Evolutionary conservation across 2,329 filamentous ascomycete species (phyloP).

Genomic region (Sclerotinia trifoliorum): DNA sequence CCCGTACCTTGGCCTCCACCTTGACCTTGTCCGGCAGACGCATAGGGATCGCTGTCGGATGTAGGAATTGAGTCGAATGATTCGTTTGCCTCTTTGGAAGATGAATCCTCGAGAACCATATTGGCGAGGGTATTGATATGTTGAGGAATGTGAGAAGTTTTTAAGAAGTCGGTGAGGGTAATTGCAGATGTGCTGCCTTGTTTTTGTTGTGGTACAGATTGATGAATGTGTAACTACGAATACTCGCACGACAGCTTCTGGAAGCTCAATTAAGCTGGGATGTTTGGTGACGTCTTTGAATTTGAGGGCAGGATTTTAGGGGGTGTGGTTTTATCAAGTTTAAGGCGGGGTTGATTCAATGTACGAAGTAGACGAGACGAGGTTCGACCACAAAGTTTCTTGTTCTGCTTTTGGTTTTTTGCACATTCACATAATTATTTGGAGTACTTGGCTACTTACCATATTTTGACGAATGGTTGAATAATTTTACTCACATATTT

Average conservation of each 20-base stretch:
- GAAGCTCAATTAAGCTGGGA: conserved; percentile 2
- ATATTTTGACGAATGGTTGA: too few species aligned
- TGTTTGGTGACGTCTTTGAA: conserved; percentile 11
- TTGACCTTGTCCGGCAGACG: background rate
- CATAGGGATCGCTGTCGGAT: conserved; percentile 36
- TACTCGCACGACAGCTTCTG: conserved; percentile 7
- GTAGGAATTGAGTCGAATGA: conserved; percentile 32
- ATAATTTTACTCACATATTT: too few species aligned
- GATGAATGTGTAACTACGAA: conserved; percentile 4
- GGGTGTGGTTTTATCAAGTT: conserved; percentile 14
- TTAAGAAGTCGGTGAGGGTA: conserved; percentile 24
- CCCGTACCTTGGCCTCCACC: background rate
- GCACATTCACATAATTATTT: background rate
- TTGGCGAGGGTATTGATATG: conserved; percentile 4
- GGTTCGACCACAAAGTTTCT: background rate
- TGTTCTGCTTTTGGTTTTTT: background rate
- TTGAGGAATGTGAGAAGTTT: background rate
- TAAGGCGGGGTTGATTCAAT: background rate
- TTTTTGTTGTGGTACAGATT: background rate
- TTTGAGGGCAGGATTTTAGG: conserved; percentile 8
- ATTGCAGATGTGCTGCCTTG: conserved; percentile 4
- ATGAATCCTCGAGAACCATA: conserved; percentile 36
- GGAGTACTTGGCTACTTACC: too few species aligned
- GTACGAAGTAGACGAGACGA: background rate
- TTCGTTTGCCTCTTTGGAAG: conserved; percentile 23